Evolutionary conservation across 148 eudicot species (phyloP), one percentile per base, ranked within the genome.

Genomic region (Silene conica): DNA sequence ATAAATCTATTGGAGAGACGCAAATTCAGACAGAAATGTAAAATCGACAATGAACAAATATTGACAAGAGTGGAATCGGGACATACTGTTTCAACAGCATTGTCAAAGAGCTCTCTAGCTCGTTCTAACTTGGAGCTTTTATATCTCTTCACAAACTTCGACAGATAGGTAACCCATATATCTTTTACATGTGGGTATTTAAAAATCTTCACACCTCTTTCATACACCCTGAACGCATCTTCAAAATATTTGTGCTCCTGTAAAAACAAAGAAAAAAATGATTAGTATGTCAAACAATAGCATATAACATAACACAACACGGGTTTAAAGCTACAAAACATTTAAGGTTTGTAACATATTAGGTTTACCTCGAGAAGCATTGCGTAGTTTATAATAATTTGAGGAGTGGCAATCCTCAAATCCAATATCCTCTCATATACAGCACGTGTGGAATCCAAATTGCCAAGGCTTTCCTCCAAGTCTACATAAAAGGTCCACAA

Each of bases 151-250:
- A 95, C 97, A 84, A 92, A 92, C 86, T 95, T 95, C 61, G 97
- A 83, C 28, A 95, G 87, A 79, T 92, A 92, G 26, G 96, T 87
- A 69, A 87, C 88, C 97, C 99, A 95, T 77, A 92, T 90, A 83
- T 95, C 97, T 79, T 92, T 95, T 48, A 89, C 99, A 73, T 95
- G 99, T 9, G 99, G 97, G 69, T 92, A 92, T 63, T 95, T 95
- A 58, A 95, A 95, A 70, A 95, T 95, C 87, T 92, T 92, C 70
- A 90, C 92, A 16, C 99, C 99, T 82, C 97, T 84, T 86, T 95
- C 97, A 75, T 95, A 95, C 22, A 95, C 97, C 81, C 91, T 92
- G 77, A 95, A 95, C 41, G 99, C 93, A 81, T 92, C 99, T 84
- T 92, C 99, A 73, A 95, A 95, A 80, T 92, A 95, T 70, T 87